Conservation (phyloP, 139 green algal genomes). For the Tetradesmus obliquus region DNA sequence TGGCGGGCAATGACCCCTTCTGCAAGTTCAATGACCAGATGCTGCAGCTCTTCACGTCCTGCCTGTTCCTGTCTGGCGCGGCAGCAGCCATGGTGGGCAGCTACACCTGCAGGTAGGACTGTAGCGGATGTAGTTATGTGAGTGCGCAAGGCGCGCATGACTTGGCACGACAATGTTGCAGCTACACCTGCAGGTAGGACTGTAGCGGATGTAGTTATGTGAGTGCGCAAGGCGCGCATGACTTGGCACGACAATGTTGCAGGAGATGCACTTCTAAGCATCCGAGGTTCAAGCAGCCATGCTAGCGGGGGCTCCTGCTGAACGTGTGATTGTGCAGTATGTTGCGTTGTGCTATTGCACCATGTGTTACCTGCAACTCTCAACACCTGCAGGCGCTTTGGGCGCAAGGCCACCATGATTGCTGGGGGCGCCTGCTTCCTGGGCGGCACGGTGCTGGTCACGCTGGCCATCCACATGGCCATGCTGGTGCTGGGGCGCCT, state of each 20-base stretch:
- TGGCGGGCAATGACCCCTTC: conserved; percentile 47
- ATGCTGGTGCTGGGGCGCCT: conserved; percentile 83
- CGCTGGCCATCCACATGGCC: conserved; percentile 59
- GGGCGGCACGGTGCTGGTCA: conserved; percentile 64
- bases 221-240: neutral
- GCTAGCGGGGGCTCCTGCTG: neutral
- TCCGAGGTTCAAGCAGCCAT: neutral
- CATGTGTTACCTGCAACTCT: too few relatives aligned
- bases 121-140: neutral
- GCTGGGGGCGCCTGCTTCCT: conserved; percentile 64
- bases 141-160: neutral
- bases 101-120: conserved; percentile 42
- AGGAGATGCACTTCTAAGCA: neutral
- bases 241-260: neutral
- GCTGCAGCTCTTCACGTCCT: conserved; percentile 78
- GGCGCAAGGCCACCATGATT: conserved; percentile 70
- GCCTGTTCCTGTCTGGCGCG: conserved; percentile 75
- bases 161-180: neutral
- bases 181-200: conserved; percentile 42
- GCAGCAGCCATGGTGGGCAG: conserved; percentile 48
- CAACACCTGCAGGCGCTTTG: conserved; percentile 41
- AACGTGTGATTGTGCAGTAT: neutral
- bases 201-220: neutral
- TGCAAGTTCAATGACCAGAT: conserved; percentile 74
- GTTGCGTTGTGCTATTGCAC: too few relatives aligned